Evolutionary conservation across 2,329 filamentous ascomycete species (phyloP).

Genomic region (Colletotrichum sp.): DNA sequence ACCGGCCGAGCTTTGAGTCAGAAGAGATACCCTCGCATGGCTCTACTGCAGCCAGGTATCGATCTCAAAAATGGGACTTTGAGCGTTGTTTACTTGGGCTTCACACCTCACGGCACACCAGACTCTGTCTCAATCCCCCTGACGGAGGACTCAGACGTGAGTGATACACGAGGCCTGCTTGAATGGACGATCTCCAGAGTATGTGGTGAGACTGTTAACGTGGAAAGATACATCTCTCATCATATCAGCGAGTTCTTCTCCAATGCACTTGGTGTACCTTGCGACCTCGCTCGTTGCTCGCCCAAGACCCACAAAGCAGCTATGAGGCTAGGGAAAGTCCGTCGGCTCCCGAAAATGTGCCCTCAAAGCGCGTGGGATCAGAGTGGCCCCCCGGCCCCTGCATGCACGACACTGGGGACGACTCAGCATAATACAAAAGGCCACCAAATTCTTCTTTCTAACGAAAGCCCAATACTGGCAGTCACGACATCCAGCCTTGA

Average conservation of each 20-base stretch:
- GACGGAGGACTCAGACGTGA: neutral
- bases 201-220: neutral
- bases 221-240: neutral
- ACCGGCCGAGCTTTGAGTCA: neutral
- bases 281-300: neutral
- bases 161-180: neutral
- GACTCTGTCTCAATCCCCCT: neutral
- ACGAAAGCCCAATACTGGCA: neutral
- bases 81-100: neutral
- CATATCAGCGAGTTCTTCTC: neutral
- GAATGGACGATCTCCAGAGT: neutral
- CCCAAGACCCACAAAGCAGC: neutral
- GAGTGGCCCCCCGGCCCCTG: neutral
- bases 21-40: neutral
- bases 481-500: neutral
- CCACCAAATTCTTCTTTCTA: neutral
- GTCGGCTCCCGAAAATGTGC: neutral
- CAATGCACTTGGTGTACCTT: neutral
- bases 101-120: neutral
- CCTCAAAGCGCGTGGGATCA: neutral
- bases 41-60: neutral
- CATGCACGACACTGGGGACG: neutral
- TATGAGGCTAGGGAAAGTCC: neutral
- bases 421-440: neutral
- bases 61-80: neutral